Conservation (phyloP, 2,329 filamentous ascomycete species). For the Meredithiella fracta region DNA sequence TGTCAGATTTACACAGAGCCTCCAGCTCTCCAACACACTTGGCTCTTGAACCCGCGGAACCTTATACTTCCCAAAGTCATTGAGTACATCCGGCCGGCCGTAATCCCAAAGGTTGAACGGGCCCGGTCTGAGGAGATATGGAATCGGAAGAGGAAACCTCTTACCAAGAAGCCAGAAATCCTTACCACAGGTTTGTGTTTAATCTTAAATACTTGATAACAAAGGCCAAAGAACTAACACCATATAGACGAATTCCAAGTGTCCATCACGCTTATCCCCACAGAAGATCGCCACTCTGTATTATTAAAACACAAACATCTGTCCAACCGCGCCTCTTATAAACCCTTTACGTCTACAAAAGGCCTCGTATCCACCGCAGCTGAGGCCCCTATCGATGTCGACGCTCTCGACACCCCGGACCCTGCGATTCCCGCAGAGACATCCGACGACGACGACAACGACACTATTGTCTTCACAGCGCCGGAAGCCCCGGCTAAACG, state of each 20-base stretch:
- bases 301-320: conserved; percentile 75
- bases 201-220: background rate
- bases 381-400: conserved; percentile 9
- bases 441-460: conserved; percentile 22
- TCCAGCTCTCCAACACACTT: conserved; percentile 63
- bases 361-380: conserved; percentile 10
- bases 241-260: conserved; percentile 80
- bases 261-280: conserved; percentile 81
- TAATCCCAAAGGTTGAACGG: conserved; percentile 81
- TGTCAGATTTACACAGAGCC: conserved; percentile 92
- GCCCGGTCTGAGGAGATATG: conserved; percentile 47
- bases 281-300: conserved; percentile 67
- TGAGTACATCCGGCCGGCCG: conserved; percentile 64
- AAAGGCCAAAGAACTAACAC: background rate
- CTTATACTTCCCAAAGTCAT: conserved; percentile 71
- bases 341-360: conserved; percentile 17
- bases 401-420: background rate
- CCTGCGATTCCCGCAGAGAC: background rate
- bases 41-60: conserved; percentile 64
- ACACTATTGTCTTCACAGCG: conserved; percentile 18
- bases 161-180: conserved; percentile 60
- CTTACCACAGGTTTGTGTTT: conserved; percentile 51
- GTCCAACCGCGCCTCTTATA: conserved; percentile 18
- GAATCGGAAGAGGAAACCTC: conserved; percentile 51
- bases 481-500: conserved; percentile 22